Percentiles rank a stretch among this genome's conserved stretches.
Conservation (phyloP, 306 rosid genomes). For the Sicyos edulis region DNA sequence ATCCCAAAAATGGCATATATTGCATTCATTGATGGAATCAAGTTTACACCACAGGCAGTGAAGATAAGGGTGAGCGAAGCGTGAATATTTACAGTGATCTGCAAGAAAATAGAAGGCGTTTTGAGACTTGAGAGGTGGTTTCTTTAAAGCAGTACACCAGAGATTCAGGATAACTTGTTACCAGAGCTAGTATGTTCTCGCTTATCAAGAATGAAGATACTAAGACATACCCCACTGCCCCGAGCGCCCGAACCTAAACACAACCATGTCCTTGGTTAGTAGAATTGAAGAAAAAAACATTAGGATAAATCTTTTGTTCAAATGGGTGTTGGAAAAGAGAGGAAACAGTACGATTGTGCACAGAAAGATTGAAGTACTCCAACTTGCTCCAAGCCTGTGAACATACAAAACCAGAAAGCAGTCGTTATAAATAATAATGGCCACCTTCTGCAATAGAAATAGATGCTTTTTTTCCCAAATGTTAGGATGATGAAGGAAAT, state of each 20-base stretch:
- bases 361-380: conserved; percentile 70
- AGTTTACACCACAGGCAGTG: conserved; percentile 60
- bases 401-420: conserved; percentile 15
- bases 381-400: conserved; percentile 64
- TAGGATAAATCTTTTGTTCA: conserved; percentile 17
- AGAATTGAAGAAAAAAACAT: not conserved
- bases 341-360: conserved; percentile 70
- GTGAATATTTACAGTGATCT: conserved; percentile 94
- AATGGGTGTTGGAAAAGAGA: conserved; percentile 26
- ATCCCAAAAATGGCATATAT: conserved; percentile 62
- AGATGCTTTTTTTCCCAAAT: not conserved
- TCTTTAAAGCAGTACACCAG: conserved; percentile 7
- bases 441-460: not conserved
- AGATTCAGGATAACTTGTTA: conserved; percentile 30
- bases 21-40: conserved; percentile 67
- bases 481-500: not conserved
- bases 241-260: conserved; percentile 70
- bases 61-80: conserved; percentile 81
- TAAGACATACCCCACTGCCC: conserved; percentile 84
- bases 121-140: conserved; percentile 2
- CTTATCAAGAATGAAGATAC: conserved; percentile 77
- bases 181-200: conserved; percentile 87
- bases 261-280: conserved; percentile 7
- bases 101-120: conserved; percentile 26
- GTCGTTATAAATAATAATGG: not conserved